Base-by-base conservation (phyloP, 2,329 filamentous ascomycete species). In the Fusarium marasasianum region DNA sequence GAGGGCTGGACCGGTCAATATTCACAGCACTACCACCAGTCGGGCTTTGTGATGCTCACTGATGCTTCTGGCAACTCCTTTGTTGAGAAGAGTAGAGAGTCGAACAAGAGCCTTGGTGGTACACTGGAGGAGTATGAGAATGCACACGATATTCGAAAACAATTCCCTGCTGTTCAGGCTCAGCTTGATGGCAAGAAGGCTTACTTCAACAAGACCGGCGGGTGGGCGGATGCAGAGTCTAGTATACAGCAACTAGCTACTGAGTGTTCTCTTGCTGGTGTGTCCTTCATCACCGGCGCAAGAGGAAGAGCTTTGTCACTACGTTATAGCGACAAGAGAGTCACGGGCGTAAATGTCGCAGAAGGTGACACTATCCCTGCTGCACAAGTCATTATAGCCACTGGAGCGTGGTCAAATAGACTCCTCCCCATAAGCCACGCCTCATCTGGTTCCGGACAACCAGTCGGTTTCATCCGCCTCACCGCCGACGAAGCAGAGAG, bases 331-430 rank as follows among this genome's bases (percentile, higher is more conserved):
- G 66, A 56, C 8, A 35, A 53, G 5, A 73, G 55, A 17, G 75
- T 81, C 8, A 67, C 73, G 2, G 80, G 80, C 3, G 76, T 82
- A 7, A 74, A 80, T 13, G 71, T 78, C 2, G 70, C 76, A 0
- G 66, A 77, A 35, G 86, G 86, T 5, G 81, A 82, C 14, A 83
- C 81, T 8, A 73, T 93, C 10, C 80, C 80, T 3, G 91, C 91
- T 4, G 87, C 89, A 64, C 83, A 92, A 13, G 89, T 90, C 15
- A 84, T 94, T 3, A 82, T 94, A 7, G 90, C 92, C 3, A 88
- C 91, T 3, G 92, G 92, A 15, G 91, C 92, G 6, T 94, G 92
- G 92, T 91, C 91, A 20, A 81, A 81, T 20, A 57, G 76, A 4
- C 54, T 83, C 1, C 20, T 94, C 48, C 89, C 92, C 76, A 83